Evolutionary conservation across 208 protist genomes (phyloP).

Genomic region (Trypanosoma cruzi): DNA sequence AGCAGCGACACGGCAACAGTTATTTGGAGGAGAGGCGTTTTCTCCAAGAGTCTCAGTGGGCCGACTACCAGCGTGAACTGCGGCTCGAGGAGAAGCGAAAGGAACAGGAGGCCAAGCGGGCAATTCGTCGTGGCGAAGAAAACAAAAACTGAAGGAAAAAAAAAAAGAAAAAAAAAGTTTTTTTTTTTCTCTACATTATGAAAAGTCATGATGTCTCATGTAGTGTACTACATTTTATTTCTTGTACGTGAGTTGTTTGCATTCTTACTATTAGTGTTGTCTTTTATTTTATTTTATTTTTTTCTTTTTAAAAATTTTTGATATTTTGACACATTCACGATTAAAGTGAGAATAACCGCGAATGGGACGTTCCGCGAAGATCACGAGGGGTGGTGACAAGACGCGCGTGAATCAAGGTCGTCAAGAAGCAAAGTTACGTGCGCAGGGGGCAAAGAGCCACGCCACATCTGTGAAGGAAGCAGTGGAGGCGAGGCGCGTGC

Average conservation of each 20-base stretch:
- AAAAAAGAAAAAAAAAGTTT: background rate
- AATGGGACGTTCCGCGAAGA: slow-evolving; percentile 88
- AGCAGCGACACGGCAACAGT: slow-evolving; percentile 45
- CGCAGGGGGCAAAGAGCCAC: slow-evolving; percentile 79
- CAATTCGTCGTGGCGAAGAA: slow-evolving; percentile 58
- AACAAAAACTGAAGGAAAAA: slow-evolving; percentile 9
- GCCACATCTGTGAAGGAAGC: slow-evolving; percentile 65
- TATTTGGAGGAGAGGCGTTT: slow-evolving; percentile 74
- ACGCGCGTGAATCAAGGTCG: slow-evolving; percentile 80
- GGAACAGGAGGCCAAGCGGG: slow-evolving; percentile 47
- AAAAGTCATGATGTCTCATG: too few species aligned
- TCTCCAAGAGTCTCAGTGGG: slow-evolving; percentile 56
- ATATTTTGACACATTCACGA: background rate
- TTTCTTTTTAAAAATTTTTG: too few species aligned
- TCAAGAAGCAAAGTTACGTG: slow-evolving; percentile 70
- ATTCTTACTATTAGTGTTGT: background rate
- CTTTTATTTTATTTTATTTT: slow-evolving; percentile 9
- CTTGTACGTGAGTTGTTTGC: too few species aligned
- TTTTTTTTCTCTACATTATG: too few species aligned
- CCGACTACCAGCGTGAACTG: slow-evolving; percentile 71
- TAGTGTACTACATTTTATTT: too few species aligned
- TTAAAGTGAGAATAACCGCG: background rate
- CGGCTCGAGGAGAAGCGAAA: slow-evolving; percentile 49
- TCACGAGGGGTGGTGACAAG: slow-evolving; percentile 89
- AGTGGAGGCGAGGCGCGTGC: slow-evolving; percentile 45